These are phyloP conservation scores for Termitomyces sp. DNA, from an alignment of 768 basidiomycete genomes.

Conservation along the genomic window DNA sequence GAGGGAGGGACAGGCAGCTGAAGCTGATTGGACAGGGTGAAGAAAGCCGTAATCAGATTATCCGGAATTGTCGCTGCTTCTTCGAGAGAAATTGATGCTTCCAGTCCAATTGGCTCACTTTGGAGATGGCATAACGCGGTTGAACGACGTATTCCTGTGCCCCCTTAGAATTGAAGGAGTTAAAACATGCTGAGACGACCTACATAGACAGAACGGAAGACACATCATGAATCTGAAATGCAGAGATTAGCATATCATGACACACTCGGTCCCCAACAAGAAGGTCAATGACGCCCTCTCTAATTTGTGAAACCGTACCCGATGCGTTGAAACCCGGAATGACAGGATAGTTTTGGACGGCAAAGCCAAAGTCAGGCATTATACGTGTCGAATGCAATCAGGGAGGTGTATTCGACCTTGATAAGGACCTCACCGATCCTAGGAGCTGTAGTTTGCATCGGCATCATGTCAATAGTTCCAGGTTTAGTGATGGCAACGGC, in stretches of 20 bases:
- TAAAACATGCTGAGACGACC: slow-evolving; percentile 14
- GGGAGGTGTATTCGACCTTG: slow-evolving; percentile 29
- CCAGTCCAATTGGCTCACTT: slow-evolving; percentile 21
- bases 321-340: slow-evolving; percentile 30
- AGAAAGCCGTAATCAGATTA: slow-evolving; percentile 34
- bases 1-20: slow-evolving; percentile 24
- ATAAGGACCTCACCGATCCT: slow-evolving; percentile 27
- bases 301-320: slow-evolving; percentile 30
- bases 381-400: slow-evolving; percentile 34
- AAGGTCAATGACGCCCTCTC: slow-evolving; percentile 24
- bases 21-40: slow-evolving; percentile 30
- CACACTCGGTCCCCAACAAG: slow-evolving; percentile 30
- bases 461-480: slow-evolving; percentile 28
- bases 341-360: slow-evolving; percentile 22
- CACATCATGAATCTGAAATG: not conserved
- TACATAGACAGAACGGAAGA: not conserved
- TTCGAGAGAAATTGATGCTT: slow-evolving; percentile 23
- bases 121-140: slow-evolving; percentile 18
- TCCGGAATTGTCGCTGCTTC: slow-evolving; percentile 35
- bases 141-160: slow-evolving; percentile 17
- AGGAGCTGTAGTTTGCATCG: slow-evolving; percentile 25
- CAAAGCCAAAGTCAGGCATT: slow-evolving; percentile 24
- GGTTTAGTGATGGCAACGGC: slow-evolving; percentile 33
- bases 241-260: slow-evolving; percentile 14
- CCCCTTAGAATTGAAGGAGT: slow-evolving; percentile 8